phyloP scores from a whole-genome alignment of 768 basidiomycete genomes.

The Rhodotorula sphaerocarpa region DNA sequence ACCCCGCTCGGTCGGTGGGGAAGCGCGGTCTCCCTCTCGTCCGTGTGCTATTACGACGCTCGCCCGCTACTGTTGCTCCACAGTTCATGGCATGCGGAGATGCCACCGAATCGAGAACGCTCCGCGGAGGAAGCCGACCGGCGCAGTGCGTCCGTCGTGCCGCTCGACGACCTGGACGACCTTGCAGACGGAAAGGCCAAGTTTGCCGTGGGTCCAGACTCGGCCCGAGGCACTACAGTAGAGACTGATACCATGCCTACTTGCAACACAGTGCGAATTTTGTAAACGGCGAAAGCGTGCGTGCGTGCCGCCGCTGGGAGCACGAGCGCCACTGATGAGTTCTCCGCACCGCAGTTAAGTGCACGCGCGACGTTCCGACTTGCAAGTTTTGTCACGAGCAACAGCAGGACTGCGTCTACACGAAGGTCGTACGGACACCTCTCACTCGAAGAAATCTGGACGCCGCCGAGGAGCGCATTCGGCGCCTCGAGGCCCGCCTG shows the following conservation, averaged over 20 bases:
- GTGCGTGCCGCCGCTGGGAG: too few relatives aligned
- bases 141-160: not conserved
- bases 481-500: not conserved
- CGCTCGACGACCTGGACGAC: not conserved
- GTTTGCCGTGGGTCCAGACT: not conserved
- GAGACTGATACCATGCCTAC: too few relatives aligned
- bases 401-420: not conserved
- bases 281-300: not conserved
- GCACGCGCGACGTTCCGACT: not conserved
- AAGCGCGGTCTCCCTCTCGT: too few relatives aligned
- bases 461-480: not conserved
- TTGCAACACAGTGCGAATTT: not conserved
- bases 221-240: too few relatives aligned
- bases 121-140: not conserved
- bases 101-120: too few relatives aligned
- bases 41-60: too few relatives aligned
- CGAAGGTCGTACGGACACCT: not conserved
- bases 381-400: not conserved
- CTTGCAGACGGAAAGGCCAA: not conserved
- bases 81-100: too few relatives aligned
- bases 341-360: not conserved
- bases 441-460: slow-evolving; percentile 1
- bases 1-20: too few relatives aligned
- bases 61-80: too few relatives aligned
- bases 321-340: too few relatives aligned